Conservation (phyloP, 306 rosid species). For the Vachellia pachyceras region DNA sequence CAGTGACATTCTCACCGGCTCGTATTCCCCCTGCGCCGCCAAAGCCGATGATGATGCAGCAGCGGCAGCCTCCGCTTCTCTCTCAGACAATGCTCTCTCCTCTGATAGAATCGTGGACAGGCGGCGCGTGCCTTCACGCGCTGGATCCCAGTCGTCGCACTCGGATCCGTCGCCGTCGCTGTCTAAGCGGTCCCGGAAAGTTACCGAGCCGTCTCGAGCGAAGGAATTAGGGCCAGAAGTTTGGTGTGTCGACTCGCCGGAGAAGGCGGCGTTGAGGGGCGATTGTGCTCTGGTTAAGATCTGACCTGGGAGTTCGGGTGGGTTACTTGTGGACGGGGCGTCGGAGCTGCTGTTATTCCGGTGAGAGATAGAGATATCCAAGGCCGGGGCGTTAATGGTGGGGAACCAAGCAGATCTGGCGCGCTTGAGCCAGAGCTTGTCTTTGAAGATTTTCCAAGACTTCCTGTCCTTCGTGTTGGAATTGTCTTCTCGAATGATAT, state of each 20-base stretch:
- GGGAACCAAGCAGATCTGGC: slow-evolving; percentile 79
- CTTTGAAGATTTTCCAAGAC: slow-evolving; percentile 78
- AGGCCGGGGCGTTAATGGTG: slow-evolving; percentile 59
- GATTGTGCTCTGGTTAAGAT: slow-evolving; percentile 28
- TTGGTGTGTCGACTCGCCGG: slow-evolving; percentile 35
- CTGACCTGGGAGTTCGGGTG: slow-evolving; percentile 1
- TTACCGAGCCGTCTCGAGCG: slow-evolving; percentile 36
- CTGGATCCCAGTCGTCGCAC: neutral
- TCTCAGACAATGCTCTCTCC: slow-evolving; percentile 47
- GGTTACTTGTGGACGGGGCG: neutral
- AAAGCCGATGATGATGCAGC: slow-evolving; percentile 40
- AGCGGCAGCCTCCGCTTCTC: slow-evolving; percentile 47
- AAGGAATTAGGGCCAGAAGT: slow-evolving; percentile 46
- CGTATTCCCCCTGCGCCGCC: neutral
- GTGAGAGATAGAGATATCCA: slow-evolving; percentile 56
- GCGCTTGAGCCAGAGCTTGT: slow-evolving; percentile 69
- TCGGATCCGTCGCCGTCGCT: slow-evolving; percentile 33
- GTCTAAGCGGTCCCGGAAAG: slow-evolving; percentile 33
- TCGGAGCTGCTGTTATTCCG: slow-evolving; percentile 14
- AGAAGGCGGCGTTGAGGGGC: neutral
- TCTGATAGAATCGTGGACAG: slow-evolving; percentile 6
- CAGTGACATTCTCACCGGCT: slow-evolving; percentile 70
- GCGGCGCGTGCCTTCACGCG: slow-evolving; percentile 24
- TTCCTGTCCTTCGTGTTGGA: slow-evolving; percentile 53
- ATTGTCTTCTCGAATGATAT: slow-evolving; percentile 62